These are phyloP conservation scores for Casuarina cunninghamiana DNA, from an alignment of 306 rosid genomes.

Conservation along the genomic window DNA sequence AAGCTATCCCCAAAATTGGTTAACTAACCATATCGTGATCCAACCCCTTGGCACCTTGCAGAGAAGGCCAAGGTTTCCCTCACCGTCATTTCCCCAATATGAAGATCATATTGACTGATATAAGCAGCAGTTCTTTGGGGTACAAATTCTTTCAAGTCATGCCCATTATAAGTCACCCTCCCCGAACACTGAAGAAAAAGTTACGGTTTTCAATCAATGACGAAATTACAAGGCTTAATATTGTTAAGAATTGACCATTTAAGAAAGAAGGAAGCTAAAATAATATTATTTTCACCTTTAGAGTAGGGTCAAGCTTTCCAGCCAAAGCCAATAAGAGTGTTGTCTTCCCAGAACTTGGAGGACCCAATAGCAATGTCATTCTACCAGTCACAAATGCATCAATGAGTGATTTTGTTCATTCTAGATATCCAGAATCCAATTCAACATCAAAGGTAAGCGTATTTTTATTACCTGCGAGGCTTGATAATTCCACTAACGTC, in stretches of 20 bases:
- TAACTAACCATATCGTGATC: conserved; percentile 45
- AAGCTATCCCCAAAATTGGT: neutral
- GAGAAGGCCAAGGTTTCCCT: conserved; percentile 90
- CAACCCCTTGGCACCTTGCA: conserved; percentile 90
- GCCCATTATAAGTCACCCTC: conserved; percentile 63
- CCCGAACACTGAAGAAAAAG: conserved; percentile 55
- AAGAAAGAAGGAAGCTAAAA: too few relatives aligned
- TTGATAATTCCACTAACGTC: conserved; percentile 69
- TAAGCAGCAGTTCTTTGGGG: conserved; percentile 85
- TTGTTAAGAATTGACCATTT: neutral
- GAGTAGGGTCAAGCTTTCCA: conserved; percentile 61
- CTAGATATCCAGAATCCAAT: neutral
- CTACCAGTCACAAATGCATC: conserved; percentile 4
- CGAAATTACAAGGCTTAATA: neutral
- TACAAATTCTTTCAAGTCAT: conserved; percentile 68
- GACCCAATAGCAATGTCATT: conserved; percentile 82
- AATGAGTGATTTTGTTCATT: neutral
- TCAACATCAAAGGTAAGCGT: neutral
- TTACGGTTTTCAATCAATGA: neutral
- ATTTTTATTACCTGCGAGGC: conserved; percentile 47
- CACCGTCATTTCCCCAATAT: conserved; percentile 88
- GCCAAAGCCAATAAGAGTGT: conserved; percentile 68
- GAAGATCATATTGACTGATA: conserved; percentile 78
- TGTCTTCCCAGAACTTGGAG: conserved; percentile 87
- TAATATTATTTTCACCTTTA: conserved; percentile 37